Base-by-base conservation (phyloP, 2,329 filamentous ascomycete genomes). In the Aureobasidium sp. region DNA sequence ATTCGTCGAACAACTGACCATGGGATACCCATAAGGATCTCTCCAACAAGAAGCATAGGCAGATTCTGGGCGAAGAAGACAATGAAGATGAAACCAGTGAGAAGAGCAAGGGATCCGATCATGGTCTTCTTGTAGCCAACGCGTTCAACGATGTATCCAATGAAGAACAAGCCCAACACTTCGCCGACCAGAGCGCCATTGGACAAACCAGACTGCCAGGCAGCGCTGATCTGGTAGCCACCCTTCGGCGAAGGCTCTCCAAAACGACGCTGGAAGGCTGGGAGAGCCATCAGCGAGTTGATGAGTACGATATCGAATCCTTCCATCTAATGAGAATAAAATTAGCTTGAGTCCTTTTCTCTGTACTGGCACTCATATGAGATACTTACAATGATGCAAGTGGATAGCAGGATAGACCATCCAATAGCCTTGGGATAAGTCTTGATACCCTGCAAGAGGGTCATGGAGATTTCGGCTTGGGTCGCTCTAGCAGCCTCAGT, bases 101-200 rank as follows among this genome's bases (percentile, higher is more conserved):
- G 85, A 72, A 66, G 79, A 32, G 78, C 68, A 53, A 89, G 76
- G 41, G 82, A 83, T 21, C 68, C 76, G 62, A 88, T 82, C 65
- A 88, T 80, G 25, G 85, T 87, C 70, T 82, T 69, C 48, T 63
- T 63, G 64, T 66, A 72, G 29, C 70, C 70, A 27, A 65, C 63
- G 13, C 66, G 58, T 72, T 89, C 85, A 13, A 84, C 84, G 48
- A 86, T 72, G 71, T 79, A 83, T 41, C 86, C 87, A 68, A 86
- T 87, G 70, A 88, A 76, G 65, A 87, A 74, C 51, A 88, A 78
- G 14, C 87, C 87, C 57, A 89, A 78, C 51, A 90, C 83, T 69
- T 86, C 84, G 47, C 87, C 87, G 29, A 81, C 78, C 59, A 81
- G 77, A 58, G 81, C 81, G 30, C 81, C 84, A 61, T 83, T 84